A percentile compares a stretch with the other conserved stretches of the same genome.
These are phyloP conservation scores for Hansfordia pulvinata DNA, from an alignment of 2,329 filamentous ascomycete species.

Conservation along the genomic window DNA sequence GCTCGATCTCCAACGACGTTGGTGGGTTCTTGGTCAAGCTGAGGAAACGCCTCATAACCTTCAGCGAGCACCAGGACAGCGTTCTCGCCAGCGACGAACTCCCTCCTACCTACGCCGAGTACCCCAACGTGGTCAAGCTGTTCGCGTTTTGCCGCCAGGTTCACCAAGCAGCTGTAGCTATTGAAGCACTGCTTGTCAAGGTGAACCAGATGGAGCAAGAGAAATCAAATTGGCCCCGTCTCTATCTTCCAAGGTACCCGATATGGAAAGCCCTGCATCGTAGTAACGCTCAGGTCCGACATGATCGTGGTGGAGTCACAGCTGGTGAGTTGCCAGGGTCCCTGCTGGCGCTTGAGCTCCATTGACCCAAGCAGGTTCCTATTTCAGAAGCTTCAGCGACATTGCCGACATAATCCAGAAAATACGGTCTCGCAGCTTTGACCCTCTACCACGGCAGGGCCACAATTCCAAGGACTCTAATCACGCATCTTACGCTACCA, in stretches of 20 bases:
- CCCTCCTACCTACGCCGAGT: conserved; percentile 28
- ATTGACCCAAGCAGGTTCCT: conserved; percentile 15
- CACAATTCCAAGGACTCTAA: conserved; percentile 9
- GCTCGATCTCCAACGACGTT: conserved; percentile 26
- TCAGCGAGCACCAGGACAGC: conserved; percentile 30
- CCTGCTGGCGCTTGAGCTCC: not conserved
- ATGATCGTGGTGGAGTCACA: conserved; percentile 44
- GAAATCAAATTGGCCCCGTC: conserved; percentile 20
- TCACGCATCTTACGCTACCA: conserved; percentile 22
- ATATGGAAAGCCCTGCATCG: conserved; percentile 37
- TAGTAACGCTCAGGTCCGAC: conserved; percentile 41
- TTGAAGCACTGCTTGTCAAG: conserved; percentile 31
- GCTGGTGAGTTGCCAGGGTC: conserved; percentile 27
- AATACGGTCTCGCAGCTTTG: conserved; percentile 24
- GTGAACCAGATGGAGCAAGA: conserved; percentile 31
- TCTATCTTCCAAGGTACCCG: conserved; percentile 39
- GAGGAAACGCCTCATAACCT: conserved; percentile 26
- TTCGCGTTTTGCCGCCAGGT: conserved; percentile 42
- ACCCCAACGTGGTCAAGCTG: conserved; percentile 34
- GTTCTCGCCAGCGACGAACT: conserved; percentile 30
- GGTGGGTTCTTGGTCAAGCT: conserved; percentile 23
- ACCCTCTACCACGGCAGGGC: conserved; percentile 13
- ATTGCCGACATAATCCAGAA: conserved; percentile 28
- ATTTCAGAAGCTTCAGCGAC: conserved; percentile 28
- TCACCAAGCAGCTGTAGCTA: conserved; percentile 32